Evolutionary conservation across 805 yeast genomes (phyloP), one percentile per base, ranked within the genome.

Genomic region (Huiozyma naganishii): DNA sequence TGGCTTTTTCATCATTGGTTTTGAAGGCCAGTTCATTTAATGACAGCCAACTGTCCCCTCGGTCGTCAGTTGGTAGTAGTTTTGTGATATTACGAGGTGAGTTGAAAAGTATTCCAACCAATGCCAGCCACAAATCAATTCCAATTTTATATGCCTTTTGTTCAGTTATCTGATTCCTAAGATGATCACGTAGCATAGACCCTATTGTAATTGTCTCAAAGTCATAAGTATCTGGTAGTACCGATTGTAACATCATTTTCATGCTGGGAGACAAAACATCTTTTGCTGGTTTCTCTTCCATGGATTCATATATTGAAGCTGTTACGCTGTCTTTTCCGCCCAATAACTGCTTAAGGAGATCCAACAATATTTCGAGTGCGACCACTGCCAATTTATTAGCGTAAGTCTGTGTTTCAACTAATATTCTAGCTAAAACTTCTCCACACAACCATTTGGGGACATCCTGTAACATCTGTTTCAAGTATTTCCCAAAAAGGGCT

Each of bases 61-160:
- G 23, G 4, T 33, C 36, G 6, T 41, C 41, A 2, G 44, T 30
- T 5, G 44, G 12, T 7, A 45, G 23, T 17, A 57, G 35, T 6
- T 43, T 33, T 5, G 39, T 23, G 3, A 53, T 32, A 4, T 40
- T 45, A 10, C 44, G 39, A 3, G 39, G 29, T 23, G 47, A 48
- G 36, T 52, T 54, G 43, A 48, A 58, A 28, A 61, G 41, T 29
- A 61, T 45, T 2, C 62, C 64, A 4, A 48, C 47, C 40, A 53
- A 39, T 2, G 60, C 53, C 9, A 59, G 30, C 65, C 65, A 61
- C 34, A 58, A 41, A 42, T 59, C 64, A 48, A 52, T 49, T 5
- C 59, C 58, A 3, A 54, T 36, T 41, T 58, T 61, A 23, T 43
- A 48, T 29, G 56, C 59, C 9, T 48, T 42, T 36, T 50, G 51